Conservation (phyloP, 805 yeast species). For the Ogataea degrootiae region DNA sequence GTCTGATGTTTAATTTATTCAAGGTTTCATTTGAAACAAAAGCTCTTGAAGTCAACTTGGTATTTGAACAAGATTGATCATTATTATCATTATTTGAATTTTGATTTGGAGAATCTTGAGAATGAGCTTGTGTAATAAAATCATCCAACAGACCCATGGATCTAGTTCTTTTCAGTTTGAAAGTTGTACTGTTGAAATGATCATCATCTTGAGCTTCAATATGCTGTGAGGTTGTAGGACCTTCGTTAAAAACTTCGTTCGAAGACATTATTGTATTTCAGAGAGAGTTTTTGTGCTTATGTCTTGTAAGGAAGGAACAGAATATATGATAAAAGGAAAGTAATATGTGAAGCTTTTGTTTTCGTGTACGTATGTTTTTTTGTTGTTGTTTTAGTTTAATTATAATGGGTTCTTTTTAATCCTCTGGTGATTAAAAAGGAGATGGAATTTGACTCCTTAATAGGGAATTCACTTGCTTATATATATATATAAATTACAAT, state of each 20-base stretch:
- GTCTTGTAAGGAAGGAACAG: no score
- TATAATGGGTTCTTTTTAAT: no score
- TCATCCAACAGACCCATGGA: conserved; percentile 78
- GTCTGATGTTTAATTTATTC: conserved; percentile 57
- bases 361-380: no score
- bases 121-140: conserved; percentile 30
- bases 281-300: no score
- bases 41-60: conserved; percentile 90
- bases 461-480: no score
- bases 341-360: no score
- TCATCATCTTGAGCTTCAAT: conserved; percentile 68
- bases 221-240: conserved; percentile 60
- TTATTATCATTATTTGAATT: conserved; percentile 27
- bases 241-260: conserved; percentile 43
- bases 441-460: no score
- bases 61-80: conserved; percentile 35
- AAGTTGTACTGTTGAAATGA: conserved; percentile 66
- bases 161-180: conserved; percentile 73
- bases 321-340: no score
- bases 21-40: conserved; percentile 91
- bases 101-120: conserved; percentile 9
- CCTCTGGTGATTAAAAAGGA: no score
- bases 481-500: no score
- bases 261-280: conserved; percentile 6
- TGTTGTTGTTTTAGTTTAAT: no score